Base-by-base conservation (phyloP, 1,284 basidiomycete genomes). In the Rhodofomes roseus region DNA sequence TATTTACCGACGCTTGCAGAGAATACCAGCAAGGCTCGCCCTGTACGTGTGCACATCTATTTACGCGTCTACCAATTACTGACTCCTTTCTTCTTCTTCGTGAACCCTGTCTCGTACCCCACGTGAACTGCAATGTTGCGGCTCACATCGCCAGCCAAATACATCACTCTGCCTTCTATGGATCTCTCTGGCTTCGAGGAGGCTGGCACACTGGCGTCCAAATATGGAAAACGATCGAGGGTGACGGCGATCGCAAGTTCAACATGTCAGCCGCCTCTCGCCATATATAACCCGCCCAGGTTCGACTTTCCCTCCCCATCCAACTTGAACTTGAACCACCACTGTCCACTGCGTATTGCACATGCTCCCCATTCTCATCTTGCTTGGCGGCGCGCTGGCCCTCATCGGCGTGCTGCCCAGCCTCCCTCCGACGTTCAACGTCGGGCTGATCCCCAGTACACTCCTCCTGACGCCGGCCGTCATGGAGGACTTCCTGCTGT, bases 391-490 rank as follows among this genome's bases (percentile, higher is more conserved):
- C 50, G 34, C 50, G 34, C 50, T 52, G 50, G 50, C 50, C 50
- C 34, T 52, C 50, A 23, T 52, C 31, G 31, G 50, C 50, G 50
- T 52, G 50, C 22, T 52, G 31, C 31, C 20, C 31, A 22, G n/a
- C 18, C 34, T 37, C 20, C 50, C 31, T 18, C 34, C 50, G 50
- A 52, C 50, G 50, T 52, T 22, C 31, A 52, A 52, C 50, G 50
- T 52, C 50, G 50, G 22, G 20, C 50, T 52, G n/a, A 31, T 36
- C 50, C 29, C 9, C 14, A 31, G 50, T 52, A 52, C 50, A 29
- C 29, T 12, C 29, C 50, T 52, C 50, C 29, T 52, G 50, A 52
- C 50, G 50, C 50, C 50, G 50, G 50, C 29, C 50, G 31, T 52
- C 34, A 52, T 52, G 50, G 31, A 52, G 18, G 50, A 25, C 31